Base-by-base conservation (phyloP, 2,329 filamentous ascomycete species). In the Talaromyces sp. region DNA sequence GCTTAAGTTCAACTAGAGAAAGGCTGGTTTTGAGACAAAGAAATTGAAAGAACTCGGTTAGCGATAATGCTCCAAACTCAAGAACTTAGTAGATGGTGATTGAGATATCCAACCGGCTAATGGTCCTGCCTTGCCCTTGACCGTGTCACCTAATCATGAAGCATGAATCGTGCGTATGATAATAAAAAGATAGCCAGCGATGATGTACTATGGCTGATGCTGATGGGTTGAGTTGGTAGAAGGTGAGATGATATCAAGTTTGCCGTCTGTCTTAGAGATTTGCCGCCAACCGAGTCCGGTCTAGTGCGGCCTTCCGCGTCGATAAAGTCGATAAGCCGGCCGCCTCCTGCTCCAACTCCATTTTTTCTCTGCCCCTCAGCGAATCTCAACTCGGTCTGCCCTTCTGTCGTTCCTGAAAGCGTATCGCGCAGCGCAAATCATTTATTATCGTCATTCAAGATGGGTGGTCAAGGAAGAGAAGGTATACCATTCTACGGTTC, bases 381-480 rank as follows among this genome's bases (percentile, higher is more conserved):
- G 65, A 68, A 68, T 68, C 61, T 64, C 27, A 59, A 66, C 27
- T 19, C 41, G 45, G 50, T 57, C 41, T 57, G 33, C 19, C 56
- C n/a, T 45, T 56, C 47, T 41, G 31, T 62, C 19, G 45, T 60
- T 54, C 47, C 60, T 57, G 37, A 47, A 25, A 64, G 25, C 13
- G 52, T 57, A n/a, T 25, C 41, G 35, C 31, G 58, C 45, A 22
- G 60, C 45, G 45, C 27, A 54, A 62, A 62, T 54, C 60, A 43
- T 52, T 52, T 58, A 31, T 11, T 31, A 39, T 47, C 19, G 54
- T 45, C 45, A 45, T 59, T 43, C 37, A 84, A 71, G 69, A 90
- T 90, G 88, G 88, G 88, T 81, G 88, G 88, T 71, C 79, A 81
- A 76, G 85, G 86, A 78, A 86, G 88, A 85, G 86, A 89, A 82